These are phyloP conservation scores for Lachnellula hyalina DNA, from an alignment of 2,329 filamentous ascomycete species.

Conservation along the genomic window DNA sequence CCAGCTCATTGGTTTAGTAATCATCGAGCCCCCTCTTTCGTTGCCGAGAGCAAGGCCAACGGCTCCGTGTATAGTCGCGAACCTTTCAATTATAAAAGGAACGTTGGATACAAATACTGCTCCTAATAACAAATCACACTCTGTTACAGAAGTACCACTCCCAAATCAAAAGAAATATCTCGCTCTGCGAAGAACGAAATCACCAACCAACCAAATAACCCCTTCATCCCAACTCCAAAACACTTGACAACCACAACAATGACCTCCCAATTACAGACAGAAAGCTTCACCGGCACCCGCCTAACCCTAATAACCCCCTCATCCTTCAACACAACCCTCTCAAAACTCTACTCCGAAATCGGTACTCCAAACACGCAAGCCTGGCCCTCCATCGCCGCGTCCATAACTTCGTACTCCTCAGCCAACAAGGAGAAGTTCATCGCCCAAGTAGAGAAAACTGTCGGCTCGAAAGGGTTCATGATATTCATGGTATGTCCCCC, in stretches of 20 bases:
- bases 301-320: constrained; percentile 7
- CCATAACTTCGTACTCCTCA: constrained; percentile 3
- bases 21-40: not conserved
- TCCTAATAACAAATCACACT: too few relatives aligned
- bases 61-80: too few relatives aligned
- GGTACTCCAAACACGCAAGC: constrained; percentile 1
- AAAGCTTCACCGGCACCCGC: constrained; percentile 4
- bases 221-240: not conserved
- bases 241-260: not conserved
- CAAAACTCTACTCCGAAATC: constrained; percentile 17
- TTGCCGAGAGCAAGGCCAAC: not conserved
- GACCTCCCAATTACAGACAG: not conserved
- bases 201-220: not conserved
- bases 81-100: too few relatives aligned
- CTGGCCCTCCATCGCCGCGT: constrained; percentile 5
- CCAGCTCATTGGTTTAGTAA: not conserved
- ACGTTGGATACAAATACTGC: too few relatives aligned
- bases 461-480: constrained; percentile 23
- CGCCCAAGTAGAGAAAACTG: not conserved
- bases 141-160: not conserved
- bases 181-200: not conserved
- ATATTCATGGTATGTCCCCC: constrained; percentile 11
- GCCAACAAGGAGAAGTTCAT: constrained; percentile 9
- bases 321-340: constrained; percentile 9
- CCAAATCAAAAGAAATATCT: not conserved